Conservation (phyloP, 306 rosid species). For the Malus sylvestris region DNA sequence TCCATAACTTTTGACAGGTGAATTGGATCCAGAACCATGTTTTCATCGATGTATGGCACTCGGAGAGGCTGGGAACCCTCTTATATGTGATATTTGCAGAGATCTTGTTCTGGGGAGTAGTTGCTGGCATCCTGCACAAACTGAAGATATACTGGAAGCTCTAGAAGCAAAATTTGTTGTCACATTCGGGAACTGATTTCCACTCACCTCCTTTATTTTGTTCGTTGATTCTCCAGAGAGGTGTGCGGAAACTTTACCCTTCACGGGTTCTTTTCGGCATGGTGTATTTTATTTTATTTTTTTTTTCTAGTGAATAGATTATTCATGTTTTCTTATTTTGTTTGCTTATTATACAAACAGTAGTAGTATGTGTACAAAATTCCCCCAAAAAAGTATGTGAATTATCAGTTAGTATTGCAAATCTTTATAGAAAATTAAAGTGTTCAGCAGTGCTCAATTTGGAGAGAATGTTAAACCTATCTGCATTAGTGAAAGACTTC, state of each 20-base stretch:
- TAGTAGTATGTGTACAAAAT: neutral
- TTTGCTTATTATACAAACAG: neutral
- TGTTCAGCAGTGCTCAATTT: neutral
- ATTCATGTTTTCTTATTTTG: neutral
- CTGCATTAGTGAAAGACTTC: neutral
- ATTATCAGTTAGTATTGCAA: neutral
- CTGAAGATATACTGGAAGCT: conserved; percentile 71
- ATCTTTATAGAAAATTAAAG: neutral
- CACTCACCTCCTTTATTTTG: too few species aligned
- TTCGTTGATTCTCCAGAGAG: too few species aligned
- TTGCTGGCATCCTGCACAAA: conserved; percentile 75
- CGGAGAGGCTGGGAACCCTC: conserved; percentile 64
- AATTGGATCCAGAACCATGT: conserved; percentile 62
- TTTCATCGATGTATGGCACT: conserved; percentile 60
- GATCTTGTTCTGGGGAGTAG: conserved; percentile 70
- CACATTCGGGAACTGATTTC: too few species aligned
- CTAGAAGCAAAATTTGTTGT: conserved; percentile 1
- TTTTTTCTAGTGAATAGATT: neutral
- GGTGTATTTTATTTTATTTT: neutral
- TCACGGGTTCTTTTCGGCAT: neutral
- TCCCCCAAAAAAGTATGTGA: neutral
- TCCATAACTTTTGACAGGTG: conserved; percentile 31
- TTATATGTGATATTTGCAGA: conserved; percentile 77
- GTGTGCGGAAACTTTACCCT: neutral
- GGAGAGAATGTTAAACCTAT: neutral